Evolutionary conservation across 2,329 filamentous ascomycete genomes (phyloP), one percentile per base, ranked within the genome.

Genomic region (Dichotomopilus funicola): DNA sequence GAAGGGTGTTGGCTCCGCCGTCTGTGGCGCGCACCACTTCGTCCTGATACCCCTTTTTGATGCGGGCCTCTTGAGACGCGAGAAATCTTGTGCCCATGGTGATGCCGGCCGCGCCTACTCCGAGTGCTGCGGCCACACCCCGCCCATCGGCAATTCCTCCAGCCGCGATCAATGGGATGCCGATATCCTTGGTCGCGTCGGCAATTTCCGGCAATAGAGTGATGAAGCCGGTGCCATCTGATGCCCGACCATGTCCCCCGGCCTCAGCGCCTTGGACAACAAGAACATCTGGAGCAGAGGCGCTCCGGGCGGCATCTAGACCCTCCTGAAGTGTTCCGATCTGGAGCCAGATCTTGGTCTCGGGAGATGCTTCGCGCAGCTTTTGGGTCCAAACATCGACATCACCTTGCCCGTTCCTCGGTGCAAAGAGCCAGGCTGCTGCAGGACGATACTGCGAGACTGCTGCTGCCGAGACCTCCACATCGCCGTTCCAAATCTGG

Each of bases 51-150:
- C 71, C 72, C 53, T 65, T 67, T 49, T 60, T 65, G 38, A 76
- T 70, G 6, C 71, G 68, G 0, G 73, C 66, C 60, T 77, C 73
- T 0, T 55, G 63, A 0, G 71, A 63, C 0, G 81, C 82, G 0
- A 88, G 74, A 55, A 86, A 83, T 6, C 83, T 74, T 0, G 85
- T 88, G 0, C 86, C 86, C 72, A 88, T 75, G 0, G 75, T 80
- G 0, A 77, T 74, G 0, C 80, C 85, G 0, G 70, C 66, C 1
- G 80, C 78, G 0, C 81, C 80, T 0, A 82, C 70, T 1, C 71
- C 67, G 10, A 81, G 65, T 1, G 76, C 75, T 0, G 79, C 78
- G 6, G 75, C 75, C 0, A 75, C 68, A 0, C 78, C 78, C 19
- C 78, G 68, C 0, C 78, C 78, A 55, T 82, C 78, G 0, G 71